These are phyloP conservation scores for Trypanosoma lewisi DNA, from an alignment of 208 protist species.

Conservation along the genomic window DNA sequence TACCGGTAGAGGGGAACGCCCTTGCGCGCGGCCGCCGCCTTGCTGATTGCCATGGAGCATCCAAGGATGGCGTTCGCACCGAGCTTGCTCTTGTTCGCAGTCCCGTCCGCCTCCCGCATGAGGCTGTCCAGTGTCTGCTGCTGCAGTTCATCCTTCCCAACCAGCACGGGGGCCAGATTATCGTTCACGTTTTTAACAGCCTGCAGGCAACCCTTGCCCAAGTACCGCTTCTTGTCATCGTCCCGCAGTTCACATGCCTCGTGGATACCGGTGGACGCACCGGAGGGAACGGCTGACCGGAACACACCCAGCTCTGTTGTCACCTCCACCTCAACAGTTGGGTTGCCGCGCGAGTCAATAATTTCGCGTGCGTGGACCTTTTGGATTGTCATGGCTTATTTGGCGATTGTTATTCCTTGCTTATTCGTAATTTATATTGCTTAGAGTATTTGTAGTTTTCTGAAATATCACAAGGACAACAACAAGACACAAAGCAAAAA, in stretches of 20 bases:
- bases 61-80: slow-evolving; percentile 99
- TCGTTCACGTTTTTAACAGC: slow-evolving; percentile 98
- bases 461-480: neutral
- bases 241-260: slow-evolving; percentile 98
- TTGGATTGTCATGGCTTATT: slow-evolving; percentile 67
- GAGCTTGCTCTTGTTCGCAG: slow-evolving; percentile 95
- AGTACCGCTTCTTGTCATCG: slow-evolving; percentile 91
- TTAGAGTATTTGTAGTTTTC: slow-evolving; percentile 3
- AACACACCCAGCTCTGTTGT: slow-evolving; percentile 94
- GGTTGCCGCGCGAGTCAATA: slow-evolving; percentile 90
- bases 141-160: slow-evolving; percentile 91
- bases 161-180: slow-evolving; percentile 90
- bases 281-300: slow-evolving; percentile 96
- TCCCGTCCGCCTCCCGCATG: slow-evolving; percentile 96
- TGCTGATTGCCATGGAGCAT: slow-evolving; percentile 97
- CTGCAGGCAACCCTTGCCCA: slow-evolving; percentile 96
- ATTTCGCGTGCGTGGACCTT: slow-evolving; percentile 88
- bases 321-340: slow-evolving; percentile 96
- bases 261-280: slow-evolving; percentile 98
- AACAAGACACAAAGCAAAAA: slow-evolving; percentile 3
- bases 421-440: slow-evolving; percentile 5
- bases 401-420: slow-evolving; percentile 3
- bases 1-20: slow-evolving; percentile 95
- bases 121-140: slow-evolving; percentile 93
- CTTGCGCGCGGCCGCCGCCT: slow-evolving; percentile 91